Conservation (phyloP, 371 early-diverging fungal species). For the Syncephalis plumigaleata region DNA sequence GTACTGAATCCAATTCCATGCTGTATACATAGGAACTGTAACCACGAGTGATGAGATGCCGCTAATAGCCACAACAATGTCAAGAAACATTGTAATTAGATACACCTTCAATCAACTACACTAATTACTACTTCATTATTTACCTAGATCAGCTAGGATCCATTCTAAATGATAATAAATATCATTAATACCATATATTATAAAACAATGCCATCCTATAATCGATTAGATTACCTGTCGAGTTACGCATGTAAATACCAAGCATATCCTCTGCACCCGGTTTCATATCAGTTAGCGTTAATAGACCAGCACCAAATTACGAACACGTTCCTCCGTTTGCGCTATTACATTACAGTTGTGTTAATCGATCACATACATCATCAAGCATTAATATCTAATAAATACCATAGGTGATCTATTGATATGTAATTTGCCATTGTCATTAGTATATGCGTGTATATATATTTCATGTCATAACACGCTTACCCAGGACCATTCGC, state of each 20-base stretch:
- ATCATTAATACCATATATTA: no score
- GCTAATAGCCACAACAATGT: no score
- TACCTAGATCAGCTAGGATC: constrained; percentile 47
- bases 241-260: constrained; percentile 7
- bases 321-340: constrained; percentile 1
- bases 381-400: not conserved
- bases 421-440: not conserved
- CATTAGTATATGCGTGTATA: not conserved
- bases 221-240: constrained; percentile 3
- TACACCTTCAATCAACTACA: no score
- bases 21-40: constrained; percentile 77
- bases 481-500: constrained; percentile 4
- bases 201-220: no score
- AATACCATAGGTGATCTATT: not conserved
- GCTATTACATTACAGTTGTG: not conserved
- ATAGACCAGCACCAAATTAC: constrained; percentile 6
- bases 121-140: not conserved
- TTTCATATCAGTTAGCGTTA: constrained; percentile 1
- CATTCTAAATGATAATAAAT: constrained; percentile 85
- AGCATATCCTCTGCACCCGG: not conserved
- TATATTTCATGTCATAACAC: not conserved
- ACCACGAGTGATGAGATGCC: constrained; percentile 20
- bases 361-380: not conserved
- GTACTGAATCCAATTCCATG: constrained; percentile 58
- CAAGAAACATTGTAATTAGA: no score